phyloP scores from a whole-genome alignment of 2,329 filamentous ascomycete genomes.

The Cladosporium cucumerinum region DNA sequence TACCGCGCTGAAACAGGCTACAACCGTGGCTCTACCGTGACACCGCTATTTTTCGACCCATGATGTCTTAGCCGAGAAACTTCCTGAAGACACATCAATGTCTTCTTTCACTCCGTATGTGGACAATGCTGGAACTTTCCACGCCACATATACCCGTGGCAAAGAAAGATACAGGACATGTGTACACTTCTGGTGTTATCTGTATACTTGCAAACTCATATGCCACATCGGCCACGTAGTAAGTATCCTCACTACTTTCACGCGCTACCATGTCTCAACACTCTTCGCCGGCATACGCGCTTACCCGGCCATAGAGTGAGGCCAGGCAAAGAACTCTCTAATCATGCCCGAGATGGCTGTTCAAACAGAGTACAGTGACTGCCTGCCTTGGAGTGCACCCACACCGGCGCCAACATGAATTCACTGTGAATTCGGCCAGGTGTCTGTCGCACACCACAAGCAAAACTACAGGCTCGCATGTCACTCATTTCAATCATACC shows the following conservation, averaged over 20 bases:
- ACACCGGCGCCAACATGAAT: not conserved
- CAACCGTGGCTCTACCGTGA: constrained; percentile 1
- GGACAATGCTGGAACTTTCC: not conserved
- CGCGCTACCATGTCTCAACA: not conserved
- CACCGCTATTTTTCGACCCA: not conserved
- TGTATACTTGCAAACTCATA: not conserved
- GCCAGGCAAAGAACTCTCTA: not conserved
- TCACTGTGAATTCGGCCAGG: not conserved
- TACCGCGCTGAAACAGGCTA: constrained; percentile 2
- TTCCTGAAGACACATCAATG: not conserved
- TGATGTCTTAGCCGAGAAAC: not conserved
- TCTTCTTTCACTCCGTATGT: not conserved
- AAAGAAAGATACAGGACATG: not conserved
- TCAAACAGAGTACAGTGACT: not conserved
- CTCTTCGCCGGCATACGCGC: not conserved
- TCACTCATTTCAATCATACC: not conserved
- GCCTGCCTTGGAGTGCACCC: not conserved
- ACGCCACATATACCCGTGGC: not conserved
- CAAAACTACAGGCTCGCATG: not conserved
- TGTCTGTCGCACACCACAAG: not conserved
- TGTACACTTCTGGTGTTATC: not conserved
- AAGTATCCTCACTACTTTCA: not conserved
- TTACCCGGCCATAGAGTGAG: not conserved
- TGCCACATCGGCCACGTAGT: not conserved
- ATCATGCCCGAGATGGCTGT: not conserved